phyloP scores from a whole-genome alignment of 2,329 filamentous ascomycete genomes.

The Xylariaceae sp. region DNA sequence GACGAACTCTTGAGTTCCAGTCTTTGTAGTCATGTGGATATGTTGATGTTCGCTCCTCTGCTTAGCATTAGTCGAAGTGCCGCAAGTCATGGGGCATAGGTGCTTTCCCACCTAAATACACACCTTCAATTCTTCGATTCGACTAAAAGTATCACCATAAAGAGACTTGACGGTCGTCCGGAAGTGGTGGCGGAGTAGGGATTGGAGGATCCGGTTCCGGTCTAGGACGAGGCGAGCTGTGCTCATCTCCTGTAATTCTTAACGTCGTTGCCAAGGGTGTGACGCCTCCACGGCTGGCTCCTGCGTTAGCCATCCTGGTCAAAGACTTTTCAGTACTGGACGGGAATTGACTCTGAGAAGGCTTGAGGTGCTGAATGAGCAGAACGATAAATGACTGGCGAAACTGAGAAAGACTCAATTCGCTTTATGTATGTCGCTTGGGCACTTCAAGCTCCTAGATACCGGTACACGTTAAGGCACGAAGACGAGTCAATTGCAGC shows the following conservation, averaged over 20 bases:
- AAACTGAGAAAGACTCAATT: not conserved
- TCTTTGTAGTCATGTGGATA: no score
- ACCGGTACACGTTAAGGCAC: not conserved
- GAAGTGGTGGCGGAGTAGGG: conserved; percentile 12
- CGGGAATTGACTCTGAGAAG: conserved; percentile 5
- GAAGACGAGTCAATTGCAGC: conserved; percentile 7
- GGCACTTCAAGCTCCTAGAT: conserved; percentile 2
- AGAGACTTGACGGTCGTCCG: not conserved
- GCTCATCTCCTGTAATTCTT: not conserved
- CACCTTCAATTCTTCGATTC: not conserved
- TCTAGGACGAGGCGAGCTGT: conserved; percentile 8
- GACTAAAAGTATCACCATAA: not conserved
- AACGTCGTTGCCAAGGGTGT: not conserved
- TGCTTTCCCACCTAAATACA: not conserved
- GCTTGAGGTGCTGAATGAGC: conserved; percentile 5
- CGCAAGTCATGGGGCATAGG: not conserved
- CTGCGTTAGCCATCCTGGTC: conserved; percentile 4
- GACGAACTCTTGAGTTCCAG: no score
- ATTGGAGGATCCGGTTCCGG: conserved; percentile 14
- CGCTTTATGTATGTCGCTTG: conserved; percentile 13
- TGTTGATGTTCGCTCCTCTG: no score
- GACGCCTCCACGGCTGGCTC: not conserved
- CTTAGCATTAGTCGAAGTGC: no score
- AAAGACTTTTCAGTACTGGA: not conserved
- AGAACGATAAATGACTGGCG: conserved; percentile 4